phyloP scores from a whole-genome alignment of 2,329 filamentous ascomycete genomes.

The Cercospora sp. region DNA sequence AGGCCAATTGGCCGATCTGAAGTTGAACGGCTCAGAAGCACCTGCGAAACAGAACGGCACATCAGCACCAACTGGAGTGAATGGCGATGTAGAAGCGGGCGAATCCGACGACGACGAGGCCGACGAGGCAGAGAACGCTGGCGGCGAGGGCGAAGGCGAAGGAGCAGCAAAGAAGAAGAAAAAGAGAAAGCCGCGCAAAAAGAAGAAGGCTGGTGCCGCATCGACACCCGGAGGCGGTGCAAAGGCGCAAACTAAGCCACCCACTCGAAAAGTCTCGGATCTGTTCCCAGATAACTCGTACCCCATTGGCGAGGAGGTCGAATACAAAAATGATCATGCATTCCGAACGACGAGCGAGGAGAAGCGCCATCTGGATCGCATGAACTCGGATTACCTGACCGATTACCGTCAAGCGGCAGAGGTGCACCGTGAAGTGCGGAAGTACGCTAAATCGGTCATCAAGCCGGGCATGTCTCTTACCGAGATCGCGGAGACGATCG shows the following conservation, averaged over 20 bases:
- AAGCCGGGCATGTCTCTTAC: slow-evolving; percentile 54
- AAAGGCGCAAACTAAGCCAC: slow-evolving; percentile 48
- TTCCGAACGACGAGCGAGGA: slow-evolving; percentile 52
- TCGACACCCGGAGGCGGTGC: slow-evolving; percentile 35
- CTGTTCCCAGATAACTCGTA: slow-evolving; percentile 50
- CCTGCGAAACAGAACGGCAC: slow-evolving; percentile 29
- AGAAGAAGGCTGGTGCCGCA: slow-evolving; percentile 41
- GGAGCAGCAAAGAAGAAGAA: slow-evolving; percentile 47
- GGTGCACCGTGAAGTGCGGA: slow-evolving; percentile 57
- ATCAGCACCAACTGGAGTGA: slow-evolving; percentile 29
- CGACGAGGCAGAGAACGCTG: slow-evolving; percentile 33
- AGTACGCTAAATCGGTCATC: slow-evolving; percentile 51
- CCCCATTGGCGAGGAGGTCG: slow-evolving; percentile 50
- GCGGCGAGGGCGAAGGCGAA: slow-evolving; percentile 30
- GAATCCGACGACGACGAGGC: slow-evolving; percentile 42
- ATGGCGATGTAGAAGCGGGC: slow-evolving; percentile 36
- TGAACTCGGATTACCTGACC: slow-evolving; percentile 51
- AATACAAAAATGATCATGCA: slow-evolving; percentile 49
- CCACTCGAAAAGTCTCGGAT: slow-evolving; percentile 48
- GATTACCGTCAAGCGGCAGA: slow-evolving; percentile 60
- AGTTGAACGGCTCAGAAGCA: slow-evolving; percentile 26
- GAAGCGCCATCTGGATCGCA: slow-evolving; percentile 46
- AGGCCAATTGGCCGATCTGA: slow-evolving; percentile 31
- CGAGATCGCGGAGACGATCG: slow-evolving; percentile 55
- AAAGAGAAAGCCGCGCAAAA: slow-evolving; percentile 49